Base-by-base conservation (phyloP, 208 protist species). In the Trypanosoma brucei region DNA sequence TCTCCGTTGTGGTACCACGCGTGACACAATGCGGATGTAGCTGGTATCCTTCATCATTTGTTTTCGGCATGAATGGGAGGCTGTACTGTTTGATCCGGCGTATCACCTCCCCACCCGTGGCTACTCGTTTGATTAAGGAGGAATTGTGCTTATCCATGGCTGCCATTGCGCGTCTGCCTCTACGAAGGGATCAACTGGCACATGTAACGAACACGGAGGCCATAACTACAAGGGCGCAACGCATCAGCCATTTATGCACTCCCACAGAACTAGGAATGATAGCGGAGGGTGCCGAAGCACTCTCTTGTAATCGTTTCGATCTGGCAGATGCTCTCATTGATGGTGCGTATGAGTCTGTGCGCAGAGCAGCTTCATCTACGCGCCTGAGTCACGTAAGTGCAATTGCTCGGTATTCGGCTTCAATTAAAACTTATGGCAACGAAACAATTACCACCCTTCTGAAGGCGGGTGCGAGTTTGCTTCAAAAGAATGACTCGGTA, bases 81-180 rank as follows among this genome's bases (percentile, higher is more conserved):
- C 63, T 81, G 33, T 42, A 30, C 13, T 22, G 50, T 55, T 62
- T 84, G 42, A 14, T 84, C 5, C 13, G 46, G 42, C 65, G 75
- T 5, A 52, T 81, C 30, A 42, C 45, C 48, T 65, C 64, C 7
- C 79, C 79, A 2, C n/a, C 62, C 33, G 59, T 84, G 22, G 74
- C 71, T 14, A 59, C 57, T 3, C 63, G 67, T 14, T 46, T 78
- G 13, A 59, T 71, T 35, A 80, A 79, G 54, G 73, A 84, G 48
- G 71, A 91, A 59, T 55, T 94, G 22, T 91, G 84, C 44, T 69
- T 94, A 3, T 73, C 88, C 0, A 72, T 94, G 40, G 76, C 76
- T 13, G 84, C 88, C 0, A 37, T 84, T 14, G 68, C 64, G 4
- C 77, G 76, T 51, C 68, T 89, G 54, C 52, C 36, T 3, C 45